Conservation (phyloP, 192 early-diverging fungal species). For the Entomortierella chlamydospora region DNA sequence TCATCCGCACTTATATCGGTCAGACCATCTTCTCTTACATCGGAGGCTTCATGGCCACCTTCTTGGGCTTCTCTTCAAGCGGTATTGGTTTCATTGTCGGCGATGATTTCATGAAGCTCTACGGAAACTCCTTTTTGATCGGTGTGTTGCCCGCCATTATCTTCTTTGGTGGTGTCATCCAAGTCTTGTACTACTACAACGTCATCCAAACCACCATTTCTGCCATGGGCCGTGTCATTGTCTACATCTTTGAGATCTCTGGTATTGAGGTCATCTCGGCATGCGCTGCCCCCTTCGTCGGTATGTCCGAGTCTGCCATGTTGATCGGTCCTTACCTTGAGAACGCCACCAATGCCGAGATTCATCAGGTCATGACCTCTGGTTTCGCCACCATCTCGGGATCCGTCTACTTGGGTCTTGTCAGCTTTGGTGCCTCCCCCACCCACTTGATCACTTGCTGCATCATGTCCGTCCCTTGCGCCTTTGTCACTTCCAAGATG, state of each 20-base stretch:
- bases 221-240: constrained; percentile 71
- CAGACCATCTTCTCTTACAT: constrained; percentile 77
- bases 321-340: constrained; percentile 85
- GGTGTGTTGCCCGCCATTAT: constrained; percentile 86
- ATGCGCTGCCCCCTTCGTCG: constrained; percentile 87
- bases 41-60: constrained; percentile 61
- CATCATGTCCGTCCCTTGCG: constrained; percentile 92
- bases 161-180: constrained; percentile 90
- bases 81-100: constrained; percentile 83
- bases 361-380: constrained; percentile 88
- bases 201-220: constrained; percentile 84
- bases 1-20: constrained; percentile 78
- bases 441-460: constrained; percentile 83
- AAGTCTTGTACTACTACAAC: constrained; percentile 86
- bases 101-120: constrained; percentile 50
- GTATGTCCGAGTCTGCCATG: constrained; percentile 84
- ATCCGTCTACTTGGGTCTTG: constrained; percentile 81
- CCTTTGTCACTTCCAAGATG: constrained; percentile 87
- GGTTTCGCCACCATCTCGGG: constrained; percentile 94
- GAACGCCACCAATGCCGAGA: constrained; percentile 86
- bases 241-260: constrained; percentile 77
- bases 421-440: constrained; percentile 73
- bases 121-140: constrained; percentile 68
- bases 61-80: constrained; percentile 74
- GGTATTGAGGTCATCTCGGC: constrained; percentile 88